phyloP scores from a whole-genome alignment of 371 early-diverging fungal species.

The Actinomortierella ambigua region DNA sequence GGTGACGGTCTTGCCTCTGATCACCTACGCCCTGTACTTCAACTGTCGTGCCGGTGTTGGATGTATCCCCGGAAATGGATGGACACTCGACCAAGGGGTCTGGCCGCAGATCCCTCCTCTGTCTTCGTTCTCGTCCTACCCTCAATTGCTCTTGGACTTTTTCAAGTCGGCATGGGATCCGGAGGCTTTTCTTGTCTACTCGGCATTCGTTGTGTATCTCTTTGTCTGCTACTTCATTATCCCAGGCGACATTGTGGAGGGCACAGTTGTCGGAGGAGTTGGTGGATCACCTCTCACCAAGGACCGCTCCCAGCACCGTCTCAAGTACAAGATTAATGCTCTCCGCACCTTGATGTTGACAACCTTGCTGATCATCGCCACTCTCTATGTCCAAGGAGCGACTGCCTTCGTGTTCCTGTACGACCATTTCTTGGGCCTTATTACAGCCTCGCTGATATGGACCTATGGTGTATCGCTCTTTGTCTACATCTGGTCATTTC shows the following conservation, averaged over 20 bases:
- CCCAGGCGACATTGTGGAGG: constrained; percentile 75
- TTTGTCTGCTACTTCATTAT: constrained; percentile 62
- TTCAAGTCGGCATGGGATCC: constrained; percentile 37
- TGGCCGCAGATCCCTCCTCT: constrained; percentile 41
- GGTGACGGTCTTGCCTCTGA: constrained; percentile 60
- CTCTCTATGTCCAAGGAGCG: constrained; percentile 51
- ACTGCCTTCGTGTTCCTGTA: constrained; percentile 76
- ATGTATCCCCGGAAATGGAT: constrained; percentile 49
- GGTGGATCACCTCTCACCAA: constrained; percentile 25
- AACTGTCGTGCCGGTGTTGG: constrained; percentile 66
- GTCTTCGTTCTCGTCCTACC: constrained; percentile 18
- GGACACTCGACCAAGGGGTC: constrained; percentile 30
- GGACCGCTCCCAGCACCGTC: constrained; percentile 42
- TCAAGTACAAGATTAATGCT: constrained; percentile 46
- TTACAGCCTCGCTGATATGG: constrained; percentile 68
- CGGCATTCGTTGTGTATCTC: constrained; percentile 73
- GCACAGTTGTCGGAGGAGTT: constrained; percentile 70
- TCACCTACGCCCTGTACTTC: constrained; percentile 67
- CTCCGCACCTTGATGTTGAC: constrained; percentile 68
- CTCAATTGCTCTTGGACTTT: constrained; percentile 37
- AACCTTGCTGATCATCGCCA: constrained; percentile 46
- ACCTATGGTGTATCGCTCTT: constrained; percentile 64
- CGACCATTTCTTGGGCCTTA: constrained; percentile 73
- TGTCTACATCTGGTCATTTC: constrained; percentile 82
- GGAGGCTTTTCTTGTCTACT: constrained; percentile 61